A percentile compares a stretch with the other conserved stretches of the same genome.
phyloP scores from a whole-genome alignment of 108 stramenopile genomes.

The Thalassiosira profunda region DNA sequence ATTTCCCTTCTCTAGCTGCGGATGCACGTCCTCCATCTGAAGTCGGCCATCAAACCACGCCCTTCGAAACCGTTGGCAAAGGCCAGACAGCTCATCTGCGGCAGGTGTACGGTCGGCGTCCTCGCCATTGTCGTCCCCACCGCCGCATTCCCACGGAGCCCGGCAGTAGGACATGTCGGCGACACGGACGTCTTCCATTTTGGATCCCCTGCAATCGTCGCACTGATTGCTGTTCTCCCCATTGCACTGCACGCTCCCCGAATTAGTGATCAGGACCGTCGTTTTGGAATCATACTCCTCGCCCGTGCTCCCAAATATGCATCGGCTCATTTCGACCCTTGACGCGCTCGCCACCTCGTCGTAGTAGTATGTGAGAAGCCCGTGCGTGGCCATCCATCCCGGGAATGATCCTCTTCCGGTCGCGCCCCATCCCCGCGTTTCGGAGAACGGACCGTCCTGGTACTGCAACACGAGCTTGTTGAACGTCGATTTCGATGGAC shows the following conservation, averaged over 20 bases:
- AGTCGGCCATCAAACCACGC: constrained; percentile 34
- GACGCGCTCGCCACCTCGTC: constrained; percentile 51
- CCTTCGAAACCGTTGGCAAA: constrained; percentile 40
- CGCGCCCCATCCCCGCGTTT: constrained; percentile 52
- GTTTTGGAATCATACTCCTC: constrained; percentile 5
- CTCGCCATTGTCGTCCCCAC: not conserved
- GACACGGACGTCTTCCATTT: constrained; percentile 28
- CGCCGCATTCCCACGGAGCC: constrained; percentile 49
- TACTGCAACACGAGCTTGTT: not conserved
- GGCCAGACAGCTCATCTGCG: constrained; percentile 18
- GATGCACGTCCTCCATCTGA: constrained; percentile 55
- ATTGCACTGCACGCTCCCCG: constrained; percentile 23
- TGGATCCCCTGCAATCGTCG: constrained; percentile 39
- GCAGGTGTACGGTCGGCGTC: not conserved
- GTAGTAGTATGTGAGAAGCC: constrained; percentile 70
- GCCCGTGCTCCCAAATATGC: constrained; percentile 67
- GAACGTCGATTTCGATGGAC: constrained; percentile 34
- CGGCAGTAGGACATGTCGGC: constrained; percentile 44
- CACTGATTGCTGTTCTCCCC: constrained; percentile 23
- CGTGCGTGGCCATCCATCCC: constrained; percentile 76
- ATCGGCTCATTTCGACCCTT: constrained; percentile 68
- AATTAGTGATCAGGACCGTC: constrained; percentile 22
- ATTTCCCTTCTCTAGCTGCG: constrained; percentile 30
- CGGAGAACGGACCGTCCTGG: constrained; percentile 20
- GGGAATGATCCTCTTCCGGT: constrained; percentile 53